Percentiles rank a stretch among this genome's conserved stretches.
Evolutionary conservation across 495 filamentous ascomycete genomes (phyloP).

Genomic region (Aspergillus bertholletiae): DNA sequence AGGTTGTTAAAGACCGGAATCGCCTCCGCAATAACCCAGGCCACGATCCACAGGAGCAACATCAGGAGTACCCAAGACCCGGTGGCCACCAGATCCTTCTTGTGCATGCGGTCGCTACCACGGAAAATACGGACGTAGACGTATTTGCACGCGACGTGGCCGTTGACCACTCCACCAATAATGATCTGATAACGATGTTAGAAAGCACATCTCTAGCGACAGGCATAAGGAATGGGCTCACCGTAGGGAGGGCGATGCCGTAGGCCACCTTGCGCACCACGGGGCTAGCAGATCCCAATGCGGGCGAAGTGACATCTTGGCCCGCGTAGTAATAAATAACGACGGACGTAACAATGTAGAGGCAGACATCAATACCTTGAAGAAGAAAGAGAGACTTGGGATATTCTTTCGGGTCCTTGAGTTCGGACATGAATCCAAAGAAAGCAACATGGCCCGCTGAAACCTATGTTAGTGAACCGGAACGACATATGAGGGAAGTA

Average conservation of each 20-base stretch:
- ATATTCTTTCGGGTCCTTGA: slow-evolving; percentile 62
- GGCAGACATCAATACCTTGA: slow-evolving; percentile 55
- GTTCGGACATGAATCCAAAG: slow-evolving; percentile 73
- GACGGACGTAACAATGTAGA: slow-evolving; percentile 64
- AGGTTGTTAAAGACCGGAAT: slow-evolving; percentile 69
- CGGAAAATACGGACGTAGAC: slow-evolving; percentile 59
- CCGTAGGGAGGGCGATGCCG: slow-evolving; percentile 70
- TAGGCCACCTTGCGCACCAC: slow-evolving; percentile 68
- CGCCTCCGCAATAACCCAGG: slow-evolving; percentile 66
- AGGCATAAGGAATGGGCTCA: slow-evolving; percentile 10
- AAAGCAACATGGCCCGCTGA: slow-evolving; percentile 62
- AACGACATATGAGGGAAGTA: not conserved
- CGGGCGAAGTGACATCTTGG: slow-evolving; percentile 60
- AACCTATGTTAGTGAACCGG: not conserved
- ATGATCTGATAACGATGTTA: slow-evolving; percentile 35
- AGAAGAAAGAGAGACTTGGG: slow-evolving; percentile 60
- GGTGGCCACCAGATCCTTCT: slow-evolving; percentile 41
- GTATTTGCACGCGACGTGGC: slow-evolving; percentile 55
- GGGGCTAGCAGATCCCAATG: slow-evolving; percentile 60
- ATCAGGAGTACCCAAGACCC: slow-evolving; percentile 57
- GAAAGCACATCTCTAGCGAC: not conserved
- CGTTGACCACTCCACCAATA: slow-evolving; percentile 66
- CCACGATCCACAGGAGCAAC: slow-evolving; percentile 52
- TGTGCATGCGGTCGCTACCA: slow-evolving; percentile 55
- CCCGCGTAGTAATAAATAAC: slow-evolving; percentile 72